Evolutionary conservation across 169 alveolate genomes (phyloP).

Genomic region (Plasmodium reichenowi): DNA sequence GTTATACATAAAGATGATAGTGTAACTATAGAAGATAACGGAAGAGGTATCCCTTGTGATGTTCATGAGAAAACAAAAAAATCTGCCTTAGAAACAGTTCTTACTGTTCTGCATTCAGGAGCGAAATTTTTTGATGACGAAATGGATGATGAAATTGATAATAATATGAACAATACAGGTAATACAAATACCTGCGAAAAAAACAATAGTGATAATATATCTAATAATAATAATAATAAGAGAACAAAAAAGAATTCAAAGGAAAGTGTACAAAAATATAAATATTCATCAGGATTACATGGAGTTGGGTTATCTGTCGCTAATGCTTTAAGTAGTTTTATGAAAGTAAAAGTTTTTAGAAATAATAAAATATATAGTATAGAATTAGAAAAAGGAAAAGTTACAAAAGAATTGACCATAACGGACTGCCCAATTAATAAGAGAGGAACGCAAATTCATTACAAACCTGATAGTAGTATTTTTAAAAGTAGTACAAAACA

Average conservation of each 20-base stretch:
- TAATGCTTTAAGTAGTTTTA: constrained; percentile 84
- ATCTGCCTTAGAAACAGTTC: constrained; percentile 87
- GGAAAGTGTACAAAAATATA: constrained; percentile 77
- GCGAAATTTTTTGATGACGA: constrained; percentile 86
- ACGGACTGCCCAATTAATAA: constrained; percentile 21
- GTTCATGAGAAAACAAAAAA: constrained; percentile 80
- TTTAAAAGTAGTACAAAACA: constrained; percentile 62
- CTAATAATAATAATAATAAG: constrained; percentile 5
- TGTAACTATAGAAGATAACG: constrained; percentile 82
- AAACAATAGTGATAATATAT: background rate
- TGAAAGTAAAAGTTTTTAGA: constrained; percentile 84
- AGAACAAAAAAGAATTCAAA: constrained; percentile 42
- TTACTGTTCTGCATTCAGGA: constrained; percentile 89
- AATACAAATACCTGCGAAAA: background rate
- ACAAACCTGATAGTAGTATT: constrained; percentile 66
- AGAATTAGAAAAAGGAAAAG: constrained; percentile 81
- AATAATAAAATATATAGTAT: constrained; percentile 78
- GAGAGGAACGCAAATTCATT: constrained; percentile 77
- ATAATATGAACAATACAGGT: constrained; percentile 1
- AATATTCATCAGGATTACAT: constrained; percentile 87
- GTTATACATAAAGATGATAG: constrained; percentile 83
- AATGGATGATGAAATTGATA: background rate
- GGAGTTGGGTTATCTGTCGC: constrained; percentile 90
- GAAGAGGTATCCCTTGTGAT: constrained; percentile 90
- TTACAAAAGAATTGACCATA: constrained; percentile 71